These are phyloP conservation scores for Setaria viridis DNA, from an alignment of 202 grass and related monocot genomes.

Conservation along the genomic window DNA sequence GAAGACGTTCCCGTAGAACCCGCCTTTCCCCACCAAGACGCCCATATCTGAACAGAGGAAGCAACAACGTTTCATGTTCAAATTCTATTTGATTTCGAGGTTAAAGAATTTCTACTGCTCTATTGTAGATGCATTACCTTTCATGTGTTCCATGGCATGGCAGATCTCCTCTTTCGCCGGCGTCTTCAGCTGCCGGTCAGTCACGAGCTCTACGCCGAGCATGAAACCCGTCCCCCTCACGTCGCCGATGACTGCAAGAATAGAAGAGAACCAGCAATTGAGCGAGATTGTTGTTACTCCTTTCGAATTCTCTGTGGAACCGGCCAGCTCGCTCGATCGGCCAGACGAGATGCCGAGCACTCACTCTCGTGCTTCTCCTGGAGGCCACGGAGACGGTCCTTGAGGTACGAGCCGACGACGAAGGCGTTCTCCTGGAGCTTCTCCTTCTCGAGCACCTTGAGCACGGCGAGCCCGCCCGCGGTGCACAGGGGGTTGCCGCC, in stretches of 20 bases:
- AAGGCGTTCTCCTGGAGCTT: constrained; percentile 83
- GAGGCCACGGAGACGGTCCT: constrained; percentile 66
- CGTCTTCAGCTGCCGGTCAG: constrained; percentile 71
- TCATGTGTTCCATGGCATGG: constrained; percentile 80
- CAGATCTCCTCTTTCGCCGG: constrained; percentile 80
- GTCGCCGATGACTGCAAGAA: constrained; percentile 74
- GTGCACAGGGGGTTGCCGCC: constrained; percentile 85
- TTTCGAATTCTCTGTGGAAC: not conserved
- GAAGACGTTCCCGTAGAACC: constrained; percentile 91
- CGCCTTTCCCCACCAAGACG: constrained; percentile 86
- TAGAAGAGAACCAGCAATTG: not conserved
- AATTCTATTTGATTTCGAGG: not conserved
- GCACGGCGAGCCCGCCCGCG: constrained; percentile 73
- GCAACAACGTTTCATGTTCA: not conserved
- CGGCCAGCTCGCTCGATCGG: not conserved
- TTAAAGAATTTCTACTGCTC: not conserved
- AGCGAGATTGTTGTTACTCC: not conserved
- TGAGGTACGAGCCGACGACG: constrained; percentile 76
- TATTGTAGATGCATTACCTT: constrained; percentile 46
- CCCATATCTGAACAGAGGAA: constrained; percentile 68
- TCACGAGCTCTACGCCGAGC: constrained; percentile 88
- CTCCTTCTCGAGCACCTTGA: constrained; percentile 79
- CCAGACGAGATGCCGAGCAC: not conserved
- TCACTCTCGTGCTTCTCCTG: constrained; percentile 84
- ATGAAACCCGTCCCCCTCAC: constrained; percentile 89